Evolutionary conservation across 2,329 filamentous ascomycete species (phyloP).

Genomic region (Zasmidium angulare): DNA sequence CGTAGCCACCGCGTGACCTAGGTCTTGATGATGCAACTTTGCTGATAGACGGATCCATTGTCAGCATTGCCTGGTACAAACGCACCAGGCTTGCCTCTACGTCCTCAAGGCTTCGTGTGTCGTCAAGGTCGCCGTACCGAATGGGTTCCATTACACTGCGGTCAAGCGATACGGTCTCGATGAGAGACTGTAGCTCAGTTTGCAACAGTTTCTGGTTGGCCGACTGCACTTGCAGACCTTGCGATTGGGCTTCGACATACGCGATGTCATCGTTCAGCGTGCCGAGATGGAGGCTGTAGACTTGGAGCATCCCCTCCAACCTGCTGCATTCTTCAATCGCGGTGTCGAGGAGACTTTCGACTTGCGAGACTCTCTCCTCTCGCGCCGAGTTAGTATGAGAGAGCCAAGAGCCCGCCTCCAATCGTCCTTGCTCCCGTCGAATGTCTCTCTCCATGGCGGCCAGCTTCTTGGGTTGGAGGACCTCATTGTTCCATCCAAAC

Average conservation of each 20-base stretch:
- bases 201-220: constrained; percentile 94
- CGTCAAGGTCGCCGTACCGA: constrained; percentile 70
- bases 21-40: constrained; percentile 48
- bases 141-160: constrained; percentile 72
- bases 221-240: constrained; percentile 94
- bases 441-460: constrained; percentile 81
- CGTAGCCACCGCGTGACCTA: constrained; percentile 53
- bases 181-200: constrained; percentile 82
- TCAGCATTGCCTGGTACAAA: constrained; percentile 88
- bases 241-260: constrained; percentile 95
- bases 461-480: constrained; percentile 71
- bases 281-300: constrained; percentile 92
- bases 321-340: constrained; percentile 96
- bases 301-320: constrained; percentile 85
- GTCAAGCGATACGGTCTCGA: constrained; percentile 88
- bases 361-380: constrained; percentile 83
- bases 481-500: constrained; percentile 82
- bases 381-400: constrained; percentile 73
- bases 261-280: constrained; percentile 94
- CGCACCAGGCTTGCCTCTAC: constrained; percentile 76
- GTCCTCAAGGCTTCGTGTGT: constrained; percentile 67
- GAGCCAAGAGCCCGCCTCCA: constrained; percentile 91
- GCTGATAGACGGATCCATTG: constrained; percentile 81
- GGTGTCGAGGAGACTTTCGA: constrained; percentile 81
- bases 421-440: constrained; percentile 82